Percentiles rank a stretch among this genome's conserved stretches.
phyloP scores from a whole-genome alignment of 192 early-diverging fungal genomes.

The Coemansia sp. region DNA sequence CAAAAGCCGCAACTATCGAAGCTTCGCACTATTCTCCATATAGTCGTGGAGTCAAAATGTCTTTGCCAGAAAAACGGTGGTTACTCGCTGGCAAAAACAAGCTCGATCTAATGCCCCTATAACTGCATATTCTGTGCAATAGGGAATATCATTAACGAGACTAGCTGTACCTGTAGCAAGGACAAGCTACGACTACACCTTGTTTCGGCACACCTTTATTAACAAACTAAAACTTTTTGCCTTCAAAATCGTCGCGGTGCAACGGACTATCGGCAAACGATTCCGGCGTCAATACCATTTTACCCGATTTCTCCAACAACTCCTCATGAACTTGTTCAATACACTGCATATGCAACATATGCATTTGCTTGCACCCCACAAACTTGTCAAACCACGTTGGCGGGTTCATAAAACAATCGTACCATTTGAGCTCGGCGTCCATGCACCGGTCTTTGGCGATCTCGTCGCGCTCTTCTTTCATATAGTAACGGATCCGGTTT shows the following conservation, averaged over 20 bases:
- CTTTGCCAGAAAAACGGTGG: conserved; percentile 15
- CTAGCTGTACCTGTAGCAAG: too few relatives aligned
- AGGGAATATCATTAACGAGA: too few relatives aligned
- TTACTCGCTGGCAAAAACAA: background rate
- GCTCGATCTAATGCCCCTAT: too few relatives aligned
- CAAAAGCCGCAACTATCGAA: conserved; percentile 40
- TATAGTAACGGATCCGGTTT: conserved; percentile 38
- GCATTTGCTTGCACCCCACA: background rate
- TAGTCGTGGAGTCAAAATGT: conserved; percentile 35
- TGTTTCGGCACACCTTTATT: background rate
- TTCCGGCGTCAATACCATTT: background rate
- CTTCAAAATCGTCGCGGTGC: background rate
- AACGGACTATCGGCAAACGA: conserved; percentile 1
- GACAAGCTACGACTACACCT: background rate
- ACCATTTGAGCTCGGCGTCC: conserved; percentile 40
- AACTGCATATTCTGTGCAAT: too few relatives aligned
- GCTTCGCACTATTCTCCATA: conserved; percentile 34
- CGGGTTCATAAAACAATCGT: conserved; percentile 31
- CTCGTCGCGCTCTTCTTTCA: conserved; percentile 28
- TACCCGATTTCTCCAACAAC: conserved; percentile 5
- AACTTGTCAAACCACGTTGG: conserved; percentile 7
- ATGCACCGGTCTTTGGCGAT: conserved; percentile 41
- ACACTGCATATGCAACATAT: background rate
- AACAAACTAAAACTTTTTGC: background rate
- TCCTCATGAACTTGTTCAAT: background rate